These are phyloP conservation scores for Trichoderma koningiopsis DNA, from an alignment of 2,329 filamentous ascomycete genomes.

Conservation along the genomic window DNA sequence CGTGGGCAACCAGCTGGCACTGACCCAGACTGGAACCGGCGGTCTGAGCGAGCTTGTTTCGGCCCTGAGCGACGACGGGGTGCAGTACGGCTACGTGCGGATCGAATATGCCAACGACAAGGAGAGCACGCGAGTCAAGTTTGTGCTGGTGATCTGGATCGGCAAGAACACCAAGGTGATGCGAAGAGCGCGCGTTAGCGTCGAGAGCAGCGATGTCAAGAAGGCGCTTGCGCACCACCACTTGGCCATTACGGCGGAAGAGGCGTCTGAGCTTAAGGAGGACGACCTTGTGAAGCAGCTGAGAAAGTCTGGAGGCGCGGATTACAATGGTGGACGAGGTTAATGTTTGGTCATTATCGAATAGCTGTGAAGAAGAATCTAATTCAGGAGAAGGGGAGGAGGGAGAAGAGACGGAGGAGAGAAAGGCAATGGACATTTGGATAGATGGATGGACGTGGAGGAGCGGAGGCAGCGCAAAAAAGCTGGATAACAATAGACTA, in stretches of 20 bases:
- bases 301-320: conserved; percentile 68
- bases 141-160: conserved; percentile 69
- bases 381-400: neutral
- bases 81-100: conserved; percentile 67
- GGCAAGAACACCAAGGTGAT: conserved; percentile 66
- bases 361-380: neutral
- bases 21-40: conserved; percentile 61
- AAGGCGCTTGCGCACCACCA: conserved; percentile 64
- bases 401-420: neutral
- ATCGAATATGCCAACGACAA: conserved; percentile 72
- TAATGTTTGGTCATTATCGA: conserved; percentile 32
- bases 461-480: conserved; percentile 1
- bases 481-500: conserved; percentile 21
- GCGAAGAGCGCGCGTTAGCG: conserved; percentile 68
- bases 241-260: conserved; percentile 63
- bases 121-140: conserved; percentile 69
- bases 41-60: conserved; percentile 60
- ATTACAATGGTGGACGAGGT: conserved; percentile 69
- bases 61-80: conserved; percentile 56
- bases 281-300: conserved; percentile 61
- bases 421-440: neutral
- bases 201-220: conserved; percentile 69
- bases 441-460: neutral
- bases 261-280: conserved; percentile 62
- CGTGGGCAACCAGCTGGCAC: conserved; percentile 57